Base-by-base conservation (phyloP, 1,139 yeast genomes). In the Magnusiomyces fungicola region DNA sequence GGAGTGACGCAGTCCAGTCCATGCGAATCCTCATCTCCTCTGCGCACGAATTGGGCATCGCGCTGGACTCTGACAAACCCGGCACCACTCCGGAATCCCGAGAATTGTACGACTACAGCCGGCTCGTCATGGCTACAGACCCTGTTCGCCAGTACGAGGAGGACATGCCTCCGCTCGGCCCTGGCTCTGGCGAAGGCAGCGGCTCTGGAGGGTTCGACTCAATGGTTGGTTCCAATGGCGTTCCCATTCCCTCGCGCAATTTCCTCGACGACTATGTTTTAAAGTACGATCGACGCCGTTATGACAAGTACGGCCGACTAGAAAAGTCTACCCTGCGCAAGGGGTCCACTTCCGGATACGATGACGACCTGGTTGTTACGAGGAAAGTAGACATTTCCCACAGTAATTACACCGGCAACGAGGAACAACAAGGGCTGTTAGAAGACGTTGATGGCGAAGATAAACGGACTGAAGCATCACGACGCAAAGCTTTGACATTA, bases 1-100 rank as follows among this genome's bases (percentile, higher is more conserved):
- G 97, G 96, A 85, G 86, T 27, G 97, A 92, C 67, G 81, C 94
- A 1, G 79, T 90, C 48, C 95, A 88, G 58, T 79, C 90, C 34
- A 90, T 92, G 95, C 83, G 85, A 62, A 81, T 82, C 27, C 70
- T 92, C 49, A 78, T 92, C 39, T 74, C 81, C 19, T 58, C 59
- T 46, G 66, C 67, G 22, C 50, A 49, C 10, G 42, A 43, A 19
- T 51, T 62, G 47, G 59, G 58, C 30, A 54, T 61, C 24, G 45
- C 38, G 19, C 53, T 62, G 24, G 63, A 60, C 44, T 53, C 59
- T 25, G 58, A 56, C 39, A 4, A 16, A 18, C 45, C 48, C 9
- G 50, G 43, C 10, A 22, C 41, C 19, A 24, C 29, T 18, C 24
- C 23, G 5, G 37, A 46, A 21, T 37, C 40, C 10, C 23, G 36